Base-by-base conservation (phyloP, 805 yeast species). In the Teunomyces funiuensis region DNA sequence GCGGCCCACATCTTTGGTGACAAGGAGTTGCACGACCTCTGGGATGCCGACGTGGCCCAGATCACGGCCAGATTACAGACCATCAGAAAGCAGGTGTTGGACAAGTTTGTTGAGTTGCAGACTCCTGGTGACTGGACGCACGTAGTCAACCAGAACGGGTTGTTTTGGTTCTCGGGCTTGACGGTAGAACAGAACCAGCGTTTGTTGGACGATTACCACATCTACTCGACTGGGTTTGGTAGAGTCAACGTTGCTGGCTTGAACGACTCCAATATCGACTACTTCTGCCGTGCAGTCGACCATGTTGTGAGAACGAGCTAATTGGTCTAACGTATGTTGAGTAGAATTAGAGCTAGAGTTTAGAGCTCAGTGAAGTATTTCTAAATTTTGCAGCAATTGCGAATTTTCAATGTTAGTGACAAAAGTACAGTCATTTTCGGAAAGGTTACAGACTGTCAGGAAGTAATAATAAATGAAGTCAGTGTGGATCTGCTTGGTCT, bases 171-270 rank as follows among this genome's bases (percentile, higher is more conserved):
- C 53, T 57, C 71, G 8, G 74, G 74, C 4, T 61, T 72, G 46
- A 56, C 63, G 7, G 46, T 49, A 10, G 55, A 50, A 36, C 76
- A 72, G 45, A 60, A 57, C 37, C 49, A 53, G 11, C 49, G 47
- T 36, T 60, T 72, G 51, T 54, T 54, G 3, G 53, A 57, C 22
- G 59, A 65, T 39, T 58, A 60, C 45, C 74, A 70, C 43, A 59
- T 71, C 33, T 71, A 71, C 50, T 55, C 65, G 9, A 64, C 72
- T 15, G 41, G 42, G 15, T 59, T 55, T 43, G 75, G 77, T 7
- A 60, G 77, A 41, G 72, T 71, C 39, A 72, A 72, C 50, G 58
- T 72, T 41, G 76, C 76, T 3, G 74, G 77, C 11, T 56, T 72
- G 51, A 67, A 67, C 50, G 55, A 59, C 26, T 41, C 46, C n/a